Evolutionary conservation across 2,329 filamentous ascomycete genomes (phyloP), one percentile per base, ranked within the genome.

Genomic region (Colletotrichum siamense): DNA sequence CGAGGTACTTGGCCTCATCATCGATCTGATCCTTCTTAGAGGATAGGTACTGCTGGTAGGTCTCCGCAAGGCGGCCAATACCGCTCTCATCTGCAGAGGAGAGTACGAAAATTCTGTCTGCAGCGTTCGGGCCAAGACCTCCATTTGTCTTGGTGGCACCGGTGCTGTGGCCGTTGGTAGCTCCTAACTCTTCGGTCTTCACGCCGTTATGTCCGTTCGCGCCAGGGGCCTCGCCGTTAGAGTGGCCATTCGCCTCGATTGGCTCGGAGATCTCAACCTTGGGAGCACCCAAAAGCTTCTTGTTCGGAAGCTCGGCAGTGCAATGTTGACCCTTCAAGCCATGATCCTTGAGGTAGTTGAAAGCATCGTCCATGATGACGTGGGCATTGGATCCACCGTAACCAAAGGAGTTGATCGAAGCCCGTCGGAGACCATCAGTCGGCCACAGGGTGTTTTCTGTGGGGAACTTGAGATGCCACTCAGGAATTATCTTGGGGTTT

Each of bases 371-470:
- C 5, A 82, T 68, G 28, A 83, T 78, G 5, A 81, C 80, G 49
- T 83, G 82, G 1, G 78, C 78, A 22, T 82, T 83, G 5, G 79
- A 79, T 4, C 82, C 82, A 0, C 82, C 81, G 9, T 80, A 82
- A 0, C 81, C 82, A 18, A 83, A 83, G 6, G 81, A 81, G 77
- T 83, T 82, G 73, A 83, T 74, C 28, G 79, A 80, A 6, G 77
- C 76, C n/a, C 80, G 69, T 0, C 74, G 64, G 1, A 30, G 36
- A 0, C 72, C 77, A 2, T 78, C 69, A 1, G 57, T n/a, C 10
- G 57, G 57, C 57, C 26, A 61, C 9, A 61, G 57, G 5, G 24
- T 28, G 57, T 18, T 28, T 16, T 28, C 26, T 16, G 76, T 78
- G 2, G 80, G 78, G 15, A 83, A 74, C 36, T 78, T 9, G 5